These are phyloP conservation scores for Boeremia exigua DNA, from an alignment of 2,329 filamentous ascomycete species.

Conservation along the genomic window DNA sequence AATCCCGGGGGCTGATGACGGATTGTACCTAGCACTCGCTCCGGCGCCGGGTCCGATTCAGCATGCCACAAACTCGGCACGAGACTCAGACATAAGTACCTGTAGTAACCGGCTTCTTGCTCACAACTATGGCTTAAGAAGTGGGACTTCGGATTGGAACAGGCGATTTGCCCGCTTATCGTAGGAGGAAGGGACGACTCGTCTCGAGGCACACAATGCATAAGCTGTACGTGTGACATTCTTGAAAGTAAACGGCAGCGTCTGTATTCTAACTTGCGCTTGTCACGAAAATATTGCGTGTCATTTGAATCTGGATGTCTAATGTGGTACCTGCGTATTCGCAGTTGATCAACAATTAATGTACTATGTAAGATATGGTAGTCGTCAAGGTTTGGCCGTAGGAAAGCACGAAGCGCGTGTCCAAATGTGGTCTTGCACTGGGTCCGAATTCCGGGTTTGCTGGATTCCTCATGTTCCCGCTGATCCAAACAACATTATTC, in stretches of 20 bases:
- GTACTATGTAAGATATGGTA: conserved; percentile 24
- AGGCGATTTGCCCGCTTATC: not conserved
- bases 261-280: too few relatives aligned
- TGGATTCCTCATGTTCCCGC: not conserved
- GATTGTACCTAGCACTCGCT: conserved; percentile 9
- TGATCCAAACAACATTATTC: not conserved
- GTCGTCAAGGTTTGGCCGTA: conserved; percentile 7
- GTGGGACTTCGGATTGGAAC: not conserved
- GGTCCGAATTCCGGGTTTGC: not conserved
- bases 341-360: conserved; percentile 6
- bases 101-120: not conserved
- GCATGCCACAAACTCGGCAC: conserved; percentile 1
- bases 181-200: not conserved
- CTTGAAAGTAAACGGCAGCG: not conserved
- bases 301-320: not conserved
- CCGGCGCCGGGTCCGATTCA: conserved; percentile 17
- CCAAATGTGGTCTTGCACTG: not conserved
- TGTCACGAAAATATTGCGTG: not conserved
- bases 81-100: conserved; percentile 1
- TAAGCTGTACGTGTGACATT: not conserved
- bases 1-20: conserved; percentile 13
- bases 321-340: not conserved
- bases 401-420: not conserved
- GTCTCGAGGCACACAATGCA: not conserved
- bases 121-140: not conserved